Conservation (phyloP, 768 basidiomycete species). For the Collybia nuda region DNA sequence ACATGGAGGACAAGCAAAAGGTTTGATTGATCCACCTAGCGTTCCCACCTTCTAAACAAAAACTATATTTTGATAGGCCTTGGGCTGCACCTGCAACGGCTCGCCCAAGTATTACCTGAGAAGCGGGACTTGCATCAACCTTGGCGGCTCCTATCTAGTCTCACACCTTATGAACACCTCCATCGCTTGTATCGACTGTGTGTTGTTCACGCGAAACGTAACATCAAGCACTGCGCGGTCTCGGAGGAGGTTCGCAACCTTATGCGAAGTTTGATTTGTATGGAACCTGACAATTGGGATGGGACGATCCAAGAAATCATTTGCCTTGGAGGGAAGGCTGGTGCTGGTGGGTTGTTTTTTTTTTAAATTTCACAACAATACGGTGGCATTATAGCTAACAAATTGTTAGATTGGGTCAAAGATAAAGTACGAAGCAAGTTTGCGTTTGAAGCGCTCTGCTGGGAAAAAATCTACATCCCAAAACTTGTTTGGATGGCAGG, state of each 20-base stretch:
- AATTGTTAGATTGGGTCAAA: constrained; percentile 14
- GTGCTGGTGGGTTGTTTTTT: constrained; percentile 7
- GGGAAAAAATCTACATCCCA: constrained; percentile 16
- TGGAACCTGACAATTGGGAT: constrained; percentile 18
- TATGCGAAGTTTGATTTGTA: constrained; percentile 24
- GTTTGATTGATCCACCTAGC: constrained; percentile 1
- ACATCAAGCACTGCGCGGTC: constrained; percentile 2
- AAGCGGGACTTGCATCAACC: constrained; percentile 22
- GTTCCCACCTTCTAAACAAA: background rate
- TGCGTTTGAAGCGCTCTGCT: constrained; percentile 13
- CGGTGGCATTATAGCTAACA: background rate
- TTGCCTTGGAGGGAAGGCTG: constrained; percentile 19
- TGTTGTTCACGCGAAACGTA: constrained; percentile 12
- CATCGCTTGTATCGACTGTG: constrained; percentile 19
- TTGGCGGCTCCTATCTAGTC: constrained; percentile 5
- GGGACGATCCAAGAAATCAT: constrained; percentile 13
- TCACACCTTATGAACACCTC: constrained; percentile 23
- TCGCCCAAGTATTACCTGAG: constrained; percentile 2
- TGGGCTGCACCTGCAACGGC: constrained; percentile 17
- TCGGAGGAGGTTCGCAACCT: constrained; percentile 10
- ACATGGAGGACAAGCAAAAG: constrained; percentile 22
- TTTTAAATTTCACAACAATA: too few relatives aligned
- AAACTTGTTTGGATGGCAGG: constrained; percentile 14
- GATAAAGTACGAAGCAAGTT: constrained; percentile 14
- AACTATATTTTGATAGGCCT: constrained; percentile 13